Base-by-base conservation (phyloP, 2,329 filamentous ascomycete species). In the Kalmusia sp. region DNA sequence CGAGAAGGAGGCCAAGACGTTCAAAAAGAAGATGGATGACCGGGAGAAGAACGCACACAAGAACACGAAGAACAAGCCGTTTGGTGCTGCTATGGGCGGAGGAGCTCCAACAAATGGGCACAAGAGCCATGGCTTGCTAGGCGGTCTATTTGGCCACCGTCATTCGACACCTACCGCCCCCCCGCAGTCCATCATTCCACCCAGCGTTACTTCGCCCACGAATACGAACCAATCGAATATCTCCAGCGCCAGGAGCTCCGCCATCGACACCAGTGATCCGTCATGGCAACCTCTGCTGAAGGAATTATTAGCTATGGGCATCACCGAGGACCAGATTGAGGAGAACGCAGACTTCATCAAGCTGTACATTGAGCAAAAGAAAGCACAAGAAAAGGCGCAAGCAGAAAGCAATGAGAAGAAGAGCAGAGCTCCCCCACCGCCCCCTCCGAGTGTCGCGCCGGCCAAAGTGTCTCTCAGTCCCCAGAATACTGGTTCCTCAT, bases 1-100 rank as follows among this genome's bases (percentile, higher is more conserved):
- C 74, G 95, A 98, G 80, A 98, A 97, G 77, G 95, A 99, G 79
- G 95, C 95, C 28, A 96, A 91, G 77, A 90, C 91, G 54, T 98
- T 99, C 79, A 88, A 93, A 76, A 96, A 97, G 83, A 98, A 97
- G 81, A 91, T 99, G 84, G 89, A 95, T 65, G 93, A 97, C 71
- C 84, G 93, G 61, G 93, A 98, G 78, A 97, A 96, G 84, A 93
- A 93, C 77, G 93, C 92, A 34, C 93, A 89, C 78, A 96, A 96
- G 79, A 87, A 88, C 58, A 97, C 93, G 3, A 87, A 82, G 72
- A 83, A 86, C 58, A 93, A 90, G 28, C 88, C 90, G 0, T 96
- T 96, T 65, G 77, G 79, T 6, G 79, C 78, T 2, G 54, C 65
- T 12, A 57, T 64, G 14, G 68, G 68, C 22, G 65, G 57, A 19